These are phyloP conservation scores for Tympanopsis confertula DNA, from an alignment of 2,329 filamentous ascomycete genomes.

Conservation along the genomic window DNA sequence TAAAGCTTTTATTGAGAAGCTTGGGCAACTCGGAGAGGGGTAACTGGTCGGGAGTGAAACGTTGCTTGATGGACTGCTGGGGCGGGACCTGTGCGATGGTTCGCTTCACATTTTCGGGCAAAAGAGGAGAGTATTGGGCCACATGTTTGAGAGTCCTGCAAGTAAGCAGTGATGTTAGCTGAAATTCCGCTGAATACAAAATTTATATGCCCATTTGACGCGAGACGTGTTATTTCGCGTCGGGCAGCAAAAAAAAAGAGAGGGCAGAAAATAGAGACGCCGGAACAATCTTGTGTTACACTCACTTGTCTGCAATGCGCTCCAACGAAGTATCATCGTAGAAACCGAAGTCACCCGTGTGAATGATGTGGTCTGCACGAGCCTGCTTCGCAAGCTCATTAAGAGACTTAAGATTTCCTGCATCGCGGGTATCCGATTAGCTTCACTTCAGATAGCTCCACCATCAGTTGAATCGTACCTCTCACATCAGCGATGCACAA, in stretches of 20 bases:
- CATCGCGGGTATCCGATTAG: not conserved
- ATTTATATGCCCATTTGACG: no score
- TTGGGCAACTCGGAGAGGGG: conserved; percentile 85
- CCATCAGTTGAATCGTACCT: conserved; percentile 20
- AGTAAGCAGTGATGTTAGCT: no score
- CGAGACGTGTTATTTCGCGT: no score
- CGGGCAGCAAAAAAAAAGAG: no score
- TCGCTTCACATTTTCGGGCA: conserved; percentile 67
- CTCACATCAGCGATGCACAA: conserved; percentile 36
- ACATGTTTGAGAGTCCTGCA: conserved; percentile 90
- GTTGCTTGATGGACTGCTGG: conserved; percentile 66
- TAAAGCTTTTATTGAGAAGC: conserved; percentile 78
- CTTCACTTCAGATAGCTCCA: no score
- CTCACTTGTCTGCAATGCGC: conserved; percentile 94
- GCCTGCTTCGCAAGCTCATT: conserved; percentile 94
- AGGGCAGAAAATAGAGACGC: no score
- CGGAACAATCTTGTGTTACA: conserved; percentile 9
- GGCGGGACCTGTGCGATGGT: conserved; percentile 52
- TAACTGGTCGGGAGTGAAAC: conserved; percentile 70
- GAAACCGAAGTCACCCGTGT: conserved; percentile 98
- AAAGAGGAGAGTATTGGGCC: conserved; percentile 91
- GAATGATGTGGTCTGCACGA: conserved; percentile 92
- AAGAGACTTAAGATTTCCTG: conserved; percentile 87
- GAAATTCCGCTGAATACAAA: no score
- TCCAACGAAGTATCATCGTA: conserved; percentile 94